Base-by-base conservation (phyloP, 1,284 basidiomycete species). In the Ceratobasidium sp. region DNA sequence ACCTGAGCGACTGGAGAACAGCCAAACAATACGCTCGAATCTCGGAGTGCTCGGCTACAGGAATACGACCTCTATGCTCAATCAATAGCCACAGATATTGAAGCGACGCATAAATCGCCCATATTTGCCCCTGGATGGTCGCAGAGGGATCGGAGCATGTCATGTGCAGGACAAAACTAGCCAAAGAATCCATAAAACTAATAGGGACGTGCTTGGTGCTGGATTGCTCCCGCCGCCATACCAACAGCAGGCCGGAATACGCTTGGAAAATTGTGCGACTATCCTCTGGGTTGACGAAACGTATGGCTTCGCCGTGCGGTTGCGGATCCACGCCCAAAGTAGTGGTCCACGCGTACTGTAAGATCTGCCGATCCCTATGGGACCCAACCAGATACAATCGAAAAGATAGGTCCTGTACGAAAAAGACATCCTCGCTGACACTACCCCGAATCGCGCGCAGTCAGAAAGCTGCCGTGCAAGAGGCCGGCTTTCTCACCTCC, bases 301-400 rank as follows among this genome's bases (percentile, higher is more conserved):
- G 8, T n/a, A 40, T 11, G 13, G 32, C 29, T 13, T 37, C 34
- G 7, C n/a, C 17, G 17, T 37, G 6, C 19, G 13, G 19, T 6
- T 32, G 17, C 34, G 17, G 9, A 15, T 32, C 57, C 34, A 19
- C 17, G 15, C n/a, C 15, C 32, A 37, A 19, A 40, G 57, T 19
- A 7, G 57, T 17, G 1, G 19, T n/a, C 13, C 17, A 59, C 17
- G 40, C 19, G 17, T 17, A 17, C 32, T 61, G 57, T 13, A 61
- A 40, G 13, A 61, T 34, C 17, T n/a, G 57, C 13, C 57, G 57
- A 40, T 61, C 57, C 5, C 57, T 19, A 19, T 61, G 57, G n/a
- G 57, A 61, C 13, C 57, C 57, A 8, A 61, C 57, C 19, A 40
- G 34, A n/a, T 61, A 61, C 25, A 56, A 56, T 56, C 54, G n/a